phyloP scores from a whole-genome alignment of 106 monocot genomes.

The Allium sativum region DNA sequence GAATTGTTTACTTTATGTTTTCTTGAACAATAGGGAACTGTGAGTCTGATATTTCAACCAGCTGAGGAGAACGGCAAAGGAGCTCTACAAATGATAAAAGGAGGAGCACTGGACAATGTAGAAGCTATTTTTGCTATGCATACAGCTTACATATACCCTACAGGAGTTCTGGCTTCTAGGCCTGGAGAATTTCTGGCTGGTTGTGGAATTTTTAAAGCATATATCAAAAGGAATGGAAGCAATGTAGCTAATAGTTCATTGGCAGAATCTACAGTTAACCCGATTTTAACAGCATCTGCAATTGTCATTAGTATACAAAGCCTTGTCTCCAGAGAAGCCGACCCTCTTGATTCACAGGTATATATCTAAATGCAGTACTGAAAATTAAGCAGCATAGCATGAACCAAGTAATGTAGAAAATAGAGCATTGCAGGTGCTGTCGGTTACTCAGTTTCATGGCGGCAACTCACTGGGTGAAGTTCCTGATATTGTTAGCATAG shows the following conservation, averaged over 20 bases:
- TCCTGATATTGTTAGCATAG: conserved; percentile 36
- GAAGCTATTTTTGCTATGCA: conserved; percentile 83
- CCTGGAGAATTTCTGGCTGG: conserved; percentile 76
- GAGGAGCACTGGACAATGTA: conserved; percentile 54
- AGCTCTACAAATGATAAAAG: conserved; percentile 76
- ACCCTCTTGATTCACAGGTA: conserved; percentile 84
- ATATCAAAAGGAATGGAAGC: conserved; percentile 19
- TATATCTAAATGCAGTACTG: too few relatives aligned
- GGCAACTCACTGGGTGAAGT: conserved; percentile 25
- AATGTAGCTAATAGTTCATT: conserved; percentile 14
- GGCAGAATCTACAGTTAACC: conserved; percentile 20
- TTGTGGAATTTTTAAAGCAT: conserved; percentile 69
- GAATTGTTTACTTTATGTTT: too few relatives aligned
- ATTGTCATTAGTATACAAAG: conserved; percentile 34
- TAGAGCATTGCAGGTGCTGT: conserved; percentile 38
- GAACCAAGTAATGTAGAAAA: conserved; percentile 3
- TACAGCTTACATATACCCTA: conserved; percentile 35
- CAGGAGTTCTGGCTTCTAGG: conserved; percentile 46
- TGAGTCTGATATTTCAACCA: conserved; percentile 79
- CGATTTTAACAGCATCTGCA: conserved; percentile 62
- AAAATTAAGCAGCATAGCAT: conserved; percentile 21
- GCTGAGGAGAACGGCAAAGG: conserved; percentile 78
- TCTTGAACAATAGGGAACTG: conserved; percentile 49
- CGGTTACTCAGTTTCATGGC: conserved; percentile 52
- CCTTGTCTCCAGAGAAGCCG: conserved; percentile 27